phyloP scores from a whole-genome alignment of 176 grass and related monocot genomes.

The Alopecurus myosuroides region DNA sequence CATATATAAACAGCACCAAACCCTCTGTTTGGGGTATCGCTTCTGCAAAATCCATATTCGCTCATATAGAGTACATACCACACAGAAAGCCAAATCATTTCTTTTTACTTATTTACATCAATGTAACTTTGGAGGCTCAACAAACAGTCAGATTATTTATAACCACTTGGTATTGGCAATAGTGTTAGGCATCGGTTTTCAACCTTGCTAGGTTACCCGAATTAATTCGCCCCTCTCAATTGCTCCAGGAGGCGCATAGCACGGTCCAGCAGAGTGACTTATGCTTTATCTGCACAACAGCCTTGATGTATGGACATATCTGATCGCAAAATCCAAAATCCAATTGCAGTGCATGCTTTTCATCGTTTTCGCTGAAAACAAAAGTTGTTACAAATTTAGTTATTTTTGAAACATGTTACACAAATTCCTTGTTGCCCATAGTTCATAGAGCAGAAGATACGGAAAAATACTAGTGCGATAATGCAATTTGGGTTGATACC shows the following conservation, averaged over 20 bases:
- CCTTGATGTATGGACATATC: neutral
- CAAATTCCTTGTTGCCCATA: neutral
- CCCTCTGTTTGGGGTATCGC: too few species aligned
- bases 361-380: neutral
- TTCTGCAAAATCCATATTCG: too few species aligned
- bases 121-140: neutral
- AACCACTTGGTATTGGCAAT: neutral
- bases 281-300: neutral
- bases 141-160: neutral
- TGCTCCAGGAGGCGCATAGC: neutral
- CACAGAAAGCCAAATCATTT: neutral
- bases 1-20: too few species aligned
- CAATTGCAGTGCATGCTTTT: neutral
- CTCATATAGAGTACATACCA: neutral
- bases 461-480: neutral
- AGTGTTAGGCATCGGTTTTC: neutral
- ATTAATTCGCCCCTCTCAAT: neutral
- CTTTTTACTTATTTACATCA: too few species aligned
- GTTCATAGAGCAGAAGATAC: neutral
- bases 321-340: neutral
- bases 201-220: neutral
- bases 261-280: neutral
- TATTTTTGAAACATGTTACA: too few species aligned
- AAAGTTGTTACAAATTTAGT: neutral
- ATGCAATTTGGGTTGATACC: neutral